Conservation (phyloP, 345 rosid species). For the Euphorbia tirucalli region DNA sequence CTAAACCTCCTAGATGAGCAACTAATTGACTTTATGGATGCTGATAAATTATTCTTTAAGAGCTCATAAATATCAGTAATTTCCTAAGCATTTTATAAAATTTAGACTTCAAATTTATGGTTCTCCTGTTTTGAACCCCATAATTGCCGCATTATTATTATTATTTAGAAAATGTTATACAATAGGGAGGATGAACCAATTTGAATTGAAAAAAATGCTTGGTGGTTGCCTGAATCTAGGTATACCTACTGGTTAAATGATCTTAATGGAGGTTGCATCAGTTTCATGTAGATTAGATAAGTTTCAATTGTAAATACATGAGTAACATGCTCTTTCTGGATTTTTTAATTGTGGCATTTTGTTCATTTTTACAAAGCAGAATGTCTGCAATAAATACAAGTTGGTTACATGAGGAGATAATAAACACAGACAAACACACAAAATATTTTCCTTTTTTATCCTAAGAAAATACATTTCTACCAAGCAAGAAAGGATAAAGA, state of each 20-base stretch:
- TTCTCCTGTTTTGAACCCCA: background rate
- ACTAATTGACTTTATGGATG: background rate
- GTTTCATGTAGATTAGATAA: background rate
- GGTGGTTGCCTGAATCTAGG: background rate
- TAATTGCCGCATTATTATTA: background rate
- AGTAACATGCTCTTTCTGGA: constrained; percentile 4
- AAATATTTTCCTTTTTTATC: background rate
- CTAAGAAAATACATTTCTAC: background rate
- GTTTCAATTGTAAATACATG: background rate
- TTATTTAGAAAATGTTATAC: background rate
- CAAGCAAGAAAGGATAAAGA: background rate
- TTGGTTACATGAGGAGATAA: constrained; percentile 6
- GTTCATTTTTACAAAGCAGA: background rate
- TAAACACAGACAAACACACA: background rate
- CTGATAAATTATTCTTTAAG: background rate
- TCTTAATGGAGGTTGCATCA: background rate
- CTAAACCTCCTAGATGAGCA: background rate
- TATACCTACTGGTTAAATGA: background rate
- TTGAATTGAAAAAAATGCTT: background rate
- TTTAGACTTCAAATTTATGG: background rate
- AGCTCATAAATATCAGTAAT: background rate
- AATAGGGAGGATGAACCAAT: background rate
- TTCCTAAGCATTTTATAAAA: background rate
- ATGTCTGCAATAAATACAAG: background rate
- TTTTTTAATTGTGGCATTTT: background rate